Base-by-base conservation (phyloP, 345 rosid genomes). In the Salix arbutifolia region DNA sequence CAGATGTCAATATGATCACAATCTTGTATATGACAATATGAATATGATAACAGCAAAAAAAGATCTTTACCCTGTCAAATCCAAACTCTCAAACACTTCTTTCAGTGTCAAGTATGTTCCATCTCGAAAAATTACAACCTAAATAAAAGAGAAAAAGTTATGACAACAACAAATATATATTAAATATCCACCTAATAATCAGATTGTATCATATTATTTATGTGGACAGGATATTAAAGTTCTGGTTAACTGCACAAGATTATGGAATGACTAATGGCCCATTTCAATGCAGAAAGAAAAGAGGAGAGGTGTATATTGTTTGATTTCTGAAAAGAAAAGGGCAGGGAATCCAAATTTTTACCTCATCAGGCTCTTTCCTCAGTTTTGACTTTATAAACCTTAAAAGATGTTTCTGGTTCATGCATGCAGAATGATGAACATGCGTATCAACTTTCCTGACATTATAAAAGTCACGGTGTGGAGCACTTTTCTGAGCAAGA, bases 361-460 rank as follows among this genome's bases (percentile, higher is more conserved):
- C 99, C 98, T 96, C 99, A 83, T 91, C 97, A 5, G 98, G 99
- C 81, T 96, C 99, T 83, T 94, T 92, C 85, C 94, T 83, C 87
- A 94, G 88, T 81, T 96, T 96, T 11, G 99, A 96, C 90, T 96
- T 96, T 70, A 96, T 96, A 85, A 96, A 96, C 90, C 98, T 89
- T 79, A 96, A 81, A 73, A 96, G 97, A 83, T 96, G 99, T 79
- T 96, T 96, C 91, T 94, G 99, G 90, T 94, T 94, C 99, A 94
- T 96, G 82, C 99, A 96, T 28, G 99, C 99, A 16, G 99, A 96
- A 78, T 96, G 98, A 82, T 96, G 99, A 72, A 96, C 97, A 80
- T 96, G 98, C 4, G 98, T 96, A 85, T 96, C 99, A 69, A 96
- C 99, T 86, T 96, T 96, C 81, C 99, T 91, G 26, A 96, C 98